Evolutionary conservation across 768 basidiomycete genomes (phyloP).

Genomic region (Lactarius tabidus): DNA sequence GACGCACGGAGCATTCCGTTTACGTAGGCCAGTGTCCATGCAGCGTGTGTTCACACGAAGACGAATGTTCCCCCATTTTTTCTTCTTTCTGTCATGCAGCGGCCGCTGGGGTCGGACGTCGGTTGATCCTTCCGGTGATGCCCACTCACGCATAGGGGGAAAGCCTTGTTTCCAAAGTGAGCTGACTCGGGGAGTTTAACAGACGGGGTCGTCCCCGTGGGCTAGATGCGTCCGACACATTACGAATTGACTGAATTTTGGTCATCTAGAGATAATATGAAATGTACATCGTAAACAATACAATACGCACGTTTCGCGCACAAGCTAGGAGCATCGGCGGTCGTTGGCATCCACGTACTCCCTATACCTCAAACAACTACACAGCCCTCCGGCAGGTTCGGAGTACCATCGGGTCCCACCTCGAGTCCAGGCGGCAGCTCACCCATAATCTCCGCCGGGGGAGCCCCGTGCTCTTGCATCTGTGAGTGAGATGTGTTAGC

Average conservation of each 20-base stretch:
- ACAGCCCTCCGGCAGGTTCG: slow-evolving; percentile 42
- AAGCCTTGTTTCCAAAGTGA: neutral
- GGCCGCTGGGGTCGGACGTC: slow-evolving; percentile 1
- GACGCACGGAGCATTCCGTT: slow-evolving; percentile 11
- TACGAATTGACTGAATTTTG: neutral
- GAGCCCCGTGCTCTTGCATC: slow-evolving; percentile 78
- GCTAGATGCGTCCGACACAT: neutral
- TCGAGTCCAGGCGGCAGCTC: slow-evolving; percentile 68
- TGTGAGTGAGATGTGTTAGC: slow-evolving; percentile 30
- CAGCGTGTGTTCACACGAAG: neutral
- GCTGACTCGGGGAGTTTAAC: neutral
- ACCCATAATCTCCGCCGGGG: slow-evolving; percentile 81
- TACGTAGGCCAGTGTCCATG: slow-evolving; percentile 12
- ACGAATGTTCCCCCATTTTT: neutral
- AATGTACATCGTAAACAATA: neutral
- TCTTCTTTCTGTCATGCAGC: neutral
- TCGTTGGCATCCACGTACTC: neutral
- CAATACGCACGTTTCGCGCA: neutral
- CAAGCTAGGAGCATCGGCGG: neutral
- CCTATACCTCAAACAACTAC: slow-evolving; percentile 25
- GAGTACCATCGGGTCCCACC: slow-evolving; percentile 52
- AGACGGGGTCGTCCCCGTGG: too few relatives aligned
- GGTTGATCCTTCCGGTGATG: slow-evolving; percentile 15
- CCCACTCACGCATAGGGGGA: neutral
- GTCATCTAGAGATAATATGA: neutral